A percentile compares a stretch with the other conserved stretches of the same genome.
Conservation (phyloP, 1,139 yeast genomes). For the Suhomyces terraborum region DNA sequence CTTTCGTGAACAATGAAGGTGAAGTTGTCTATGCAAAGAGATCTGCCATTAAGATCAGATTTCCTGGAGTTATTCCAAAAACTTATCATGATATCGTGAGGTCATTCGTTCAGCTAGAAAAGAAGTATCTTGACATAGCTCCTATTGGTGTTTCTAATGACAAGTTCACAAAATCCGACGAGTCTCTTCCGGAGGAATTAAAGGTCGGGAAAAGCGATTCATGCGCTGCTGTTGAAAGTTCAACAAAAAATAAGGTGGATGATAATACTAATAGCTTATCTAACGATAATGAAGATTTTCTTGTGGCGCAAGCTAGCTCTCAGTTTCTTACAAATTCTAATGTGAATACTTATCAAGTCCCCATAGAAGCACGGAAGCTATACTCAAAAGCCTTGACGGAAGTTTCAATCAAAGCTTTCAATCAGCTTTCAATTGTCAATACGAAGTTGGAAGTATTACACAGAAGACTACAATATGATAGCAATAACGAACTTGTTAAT, state of each 20-base stretch:
- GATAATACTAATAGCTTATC: not conserved
- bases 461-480: constrained; percentile 51
- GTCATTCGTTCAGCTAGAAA: constrained; percentile 35
- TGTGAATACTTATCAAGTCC: constrained; percentile 43
- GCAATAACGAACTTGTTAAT: constrained; percentile 36
- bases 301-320: constrained; percentile 43
- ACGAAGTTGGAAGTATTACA: constrained; percentile 56
- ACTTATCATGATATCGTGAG: constrained; percentile 23
- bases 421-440: constrained; percentile 18
- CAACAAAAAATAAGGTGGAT: constrained; percentile 4
- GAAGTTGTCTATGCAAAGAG: constrained; percentile 52
- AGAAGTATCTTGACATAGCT: constrained; percentile 35
- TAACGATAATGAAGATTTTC: constrained; percentile 26
- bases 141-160: constrained; percentile 46
- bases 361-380: constrained; percentile 35
- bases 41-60: constrained; percentile 48
- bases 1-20: constrained; percentile 59
- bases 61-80: constrained; percentile 55
- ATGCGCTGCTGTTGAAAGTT: constrained; percentile 2
- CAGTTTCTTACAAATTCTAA: constrained; percentile 39
- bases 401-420: constrained; percentile 30
- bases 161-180: constrained; percentile 28
- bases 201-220: constrained; percentile 7
- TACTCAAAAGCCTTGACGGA: constrained; percentile 32
- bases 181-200: constrained; percentile 28